Conservation (phyloP, 805 yeast genomes). For the Yarrowia phangngaensis region DNA sequence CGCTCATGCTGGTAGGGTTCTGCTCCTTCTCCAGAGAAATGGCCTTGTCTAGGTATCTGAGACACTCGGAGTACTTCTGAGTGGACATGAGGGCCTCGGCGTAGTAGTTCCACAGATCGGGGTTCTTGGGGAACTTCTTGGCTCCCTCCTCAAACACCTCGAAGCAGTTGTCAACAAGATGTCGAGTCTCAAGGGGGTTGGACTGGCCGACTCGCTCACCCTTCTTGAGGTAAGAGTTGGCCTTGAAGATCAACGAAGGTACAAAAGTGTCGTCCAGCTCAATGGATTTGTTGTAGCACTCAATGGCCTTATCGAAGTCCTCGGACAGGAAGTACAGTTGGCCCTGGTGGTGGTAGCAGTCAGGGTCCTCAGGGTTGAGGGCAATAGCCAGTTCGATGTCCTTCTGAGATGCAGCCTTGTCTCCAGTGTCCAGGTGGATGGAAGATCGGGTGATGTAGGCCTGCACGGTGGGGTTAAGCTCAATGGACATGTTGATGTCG, state of each 20-base stretch:
- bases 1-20: slow-evolving; percentile 72
- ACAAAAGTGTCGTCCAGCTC: slow-evolving; percentile 70
- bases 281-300: slow-evolving; percentile 71
- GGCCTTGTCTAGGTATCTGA: slow-evolving; percentile 80
- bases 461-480: slow-evolving; percentile 64
- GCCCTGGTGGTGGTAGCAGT: slow-evolving; percentile 89
- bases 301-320: slow-evolving; percentile 67
- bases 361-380: slow-evolving; percentile 67
- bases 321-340: slow-evolving; percentile 82
- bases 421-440: slow-evolving; percentile 74
- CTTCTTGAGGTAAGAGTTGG: slow-evolving; percentile 27
- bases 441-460: slow-evolving; percentile 79
- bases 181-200: slow-evolving; percentile 16
- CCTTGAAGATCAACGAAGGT: slow-evolving; percentile 46
- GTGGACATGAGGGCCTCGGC: slow-evolving; percentile 90
- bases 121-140: slow-evolving; percentile 72
- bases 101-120: slow-evolving; percentile 91
- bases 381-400: slow-evolving; percentile 71
- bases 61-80: slow-evolving; percentile 67
- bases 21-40: slow-evolving; percentile 61
- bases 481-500: slow-evolving; percentile 62
- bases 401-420: slow-evolving; percentile 53
- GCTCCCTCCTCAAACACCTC: slow-evolving; percentile 31
- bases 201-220: slow-evolving; percentile 20
- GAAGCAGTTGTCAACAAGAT: slow-evolving; percentile 19